Conservation (phyloP, 306 rosid species). For the Vachellia collinsii region DNA sequence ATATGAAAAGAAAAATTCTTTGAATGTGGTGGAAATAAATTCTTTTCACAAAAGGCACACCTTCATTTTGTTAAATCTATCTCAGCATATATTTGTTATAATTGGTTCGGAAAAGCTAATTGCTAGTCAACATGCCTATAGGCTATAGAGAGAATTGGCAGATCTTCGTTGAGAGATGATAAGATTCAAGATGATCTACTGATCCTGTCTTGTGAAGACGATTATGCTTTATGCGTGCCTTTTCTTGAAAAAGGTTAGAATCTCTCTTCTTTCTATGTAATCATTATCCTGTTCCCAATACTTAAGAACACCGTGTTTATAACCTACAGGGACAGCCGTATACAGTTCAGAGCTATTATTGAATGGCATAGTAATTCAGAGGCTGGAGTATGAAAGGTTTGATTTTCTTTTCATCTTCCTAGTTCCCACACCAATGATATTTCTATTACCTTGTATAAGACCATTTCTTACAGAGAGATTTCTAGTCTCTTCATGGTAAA, state of each 20-base stretch:
- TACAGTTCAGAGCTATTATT: slow-evolving; percentile 88
- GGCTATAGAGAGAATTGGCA: slow-evolving; percentile 76
- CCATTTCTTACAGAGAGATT: slow-evolving; percentile 1
- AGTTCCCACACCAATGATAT: background rate
- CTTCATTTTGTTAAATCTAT: slow-evolving; percentile 31
- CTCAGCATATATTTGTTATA: slow-evolving; percentile 23
- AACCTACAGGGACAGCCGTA: slow-evolving; percentile 70
- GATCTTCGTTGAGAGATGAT: slow-evolving; percentile 58
- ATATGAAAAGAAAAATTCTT: background rate
- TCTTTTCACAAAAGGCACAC: slow-evolving; percentile 20
- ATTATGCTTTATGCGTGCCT: slow-evolving; percentile 70
- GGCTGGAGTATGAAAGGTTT: slow-evolving; percentile 86
- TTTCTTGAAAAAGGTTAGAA: slow-evolving; percentile 82
- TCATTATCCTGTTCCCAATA: slow-evolving; percentile 3
- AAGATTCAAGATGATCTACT: slow-evolving; percentile 70
- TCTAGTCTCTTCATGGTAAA: background rate
- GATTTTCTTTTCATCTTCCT: slow-evolving; percentile 22
- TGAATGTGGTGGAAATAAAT: slow-evolving; percentile 21
- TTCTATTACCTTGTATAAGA: background rate
- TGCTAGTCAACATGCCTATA: slow-evolving; percentile 35
- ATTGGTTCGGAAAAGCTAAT: slow-evolving; percentile 10
- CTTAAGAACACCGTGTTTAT: slow-evolving; percentile 31
- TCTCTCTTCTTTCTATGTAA: slow-evolving; percentile 25
- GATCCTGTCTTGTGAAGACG: slow-evolving; percentile 90
- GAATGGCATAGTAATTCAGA: slow-evolving; percentile 93